Evolutionary conservation across 2,329 filamentous ascomycete genomes (phyloP), one percentile per base, ranked within the genome.

Genomic region (Tolypocladium amazonense): DNA sequence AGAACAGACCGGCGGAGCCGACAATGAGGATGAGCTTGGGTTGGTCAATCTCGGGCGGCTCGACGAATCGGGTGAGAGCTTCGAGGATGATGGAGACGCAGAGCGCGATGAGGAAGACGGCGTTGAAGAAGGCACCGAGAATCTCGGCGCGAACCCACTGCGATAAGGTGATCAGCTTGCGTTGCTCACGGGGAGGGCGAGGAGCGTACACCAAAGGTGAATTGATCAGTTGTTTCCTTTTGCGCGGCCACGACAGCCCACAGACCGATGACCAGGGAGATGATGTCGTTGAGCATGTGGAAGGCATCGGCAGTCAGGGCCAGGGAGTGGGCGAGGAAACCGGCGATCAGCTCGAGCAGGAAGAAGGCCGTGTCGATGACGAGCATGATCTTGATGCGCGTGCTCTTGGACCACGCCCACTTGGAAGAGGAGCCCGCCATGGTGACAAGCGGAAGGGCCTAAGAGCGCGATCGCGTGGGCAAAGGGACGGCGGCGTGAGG

Each of bases 281-380:
- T 88, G 67, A 99, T 94, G 83, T 99, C 94, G 79, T 99, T 99
- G 62, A 99, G 81, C 94, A 99, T 99, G 77, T 99, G 94, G 75
- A 99, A 99, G 62, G 94, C 92, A 78, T 99, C 94, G 58, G 94
- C 94, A 71, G 95, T 92, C 61, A 99, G 83, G 43, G 94, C 94
- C 66, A 99, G 83, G 23, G 94, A 97, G 71, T 92, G 88, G 62
- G 96, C 91, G 64, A 88, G 79, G 79, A 96, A 90, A 62, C 94
- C 93, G 62, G 88, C 86, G 60, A 88, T 85, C 62, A 99, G 77
- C 76, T 99, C 94, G 61, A 97, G 78, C 56, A 96, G 75, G 76
- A 99, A 97, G 79, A 99, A 99, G 47, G 83, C 81, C 58, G 87
- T 81, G 76, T 97, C 93, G 70, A 99, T 96, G 64, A 79, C 88